Evolutionary conservation across 176 grass and related monocot genomes (phyloP), one percentile per base, ranked within the genome.

Genomic region (Tillandsia fasciculata): DNA sequence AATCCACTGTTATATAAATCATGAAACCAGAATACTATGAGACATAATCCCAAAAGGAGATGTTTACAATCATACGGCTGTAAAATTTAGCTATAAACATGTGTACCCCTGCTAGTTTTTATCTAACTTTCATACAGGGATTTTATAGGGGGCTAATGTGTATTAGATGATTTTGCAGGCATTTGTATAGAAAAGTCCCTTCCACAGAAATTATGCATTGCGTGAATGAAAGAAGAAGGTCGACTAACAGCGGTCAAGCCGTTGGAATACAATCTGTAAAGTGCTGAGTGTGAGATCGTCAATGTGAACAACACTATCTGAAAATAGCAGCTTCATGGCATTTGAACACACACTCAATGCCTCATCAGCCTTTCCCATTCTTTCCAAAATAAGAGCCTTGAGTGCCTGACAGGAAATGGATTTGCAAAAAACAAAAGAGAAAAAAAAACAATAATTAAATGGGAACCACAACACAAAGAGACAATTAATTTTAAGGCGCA

Each of bases 241-340:
- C 57, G 56, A 78, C 75, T 50, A 73, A 97, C 94, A 86, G 86
- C 87, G 75, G 33, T 97, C 82, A 67, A 97, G 94, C 63, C 84
- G 79, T 74, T 97, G 94, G 81, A 93, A 90, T 65, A 93, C 86
- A 74, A 93, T 97, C 65, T 97, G 94, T 54, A 97, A 81, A 69
- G 94, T 92, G 82, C 89, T 97, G 79, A 97, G 94, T 26, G 89
- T 97, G 53, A 97, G 86, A 80, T 97, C 87, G 64, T 97, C 94
- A 73, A 90, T 83, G 73, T 92, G 87, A 73, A 91, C 77, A 79
- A 75, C 83, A 26, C 75, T 90, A 65, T 97, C 80, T 10, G 86
- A 83, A 83, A 81, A 74, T 64, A 97, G 74, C 64, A 82, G 74
- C 57, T 90, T 84, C 75, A 92, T 97, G 52, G 94, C 89, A 72